Conservation (phyloP, 2,329 filamentous ascomycete species). For the Colletotrichum cordylinicola region DNA sequence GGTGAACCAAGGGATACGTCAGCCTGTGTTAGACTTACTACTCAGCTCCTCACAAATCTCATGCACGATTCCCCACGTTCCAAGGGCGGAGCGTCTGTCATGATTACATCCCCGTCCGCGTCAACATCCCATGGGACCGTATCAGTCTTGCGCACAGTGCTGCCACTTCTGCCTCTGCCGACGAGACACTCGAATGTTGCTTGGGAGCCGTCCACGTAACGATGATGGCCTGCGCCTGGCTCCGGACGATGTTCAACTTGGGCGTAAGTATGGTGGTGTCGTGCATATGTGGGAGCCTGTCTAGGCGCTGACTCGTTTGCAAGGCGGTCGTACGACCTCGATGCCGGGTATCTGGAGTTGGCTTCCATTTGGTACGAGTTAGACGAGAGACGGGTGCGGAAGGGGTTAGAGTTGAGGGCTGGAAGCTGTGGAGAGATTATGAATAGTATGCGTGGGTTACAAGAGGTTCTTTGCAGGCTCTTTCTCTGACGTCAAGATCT, state of each 20-base stretch:
- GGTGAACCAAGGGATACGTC: rapidly evolving
- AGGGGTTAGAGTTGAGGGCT: background rate
- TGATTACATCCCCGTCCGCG: background rate
- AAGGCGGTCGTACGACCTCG: background rate
- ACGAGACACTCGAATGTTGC: background rate
- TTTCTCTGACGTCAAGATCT: background rate
- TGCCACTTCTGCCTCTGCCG: background rate
- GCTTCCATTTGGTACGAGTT: background rate
- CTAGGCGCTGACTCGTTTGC: rapidly evolving
- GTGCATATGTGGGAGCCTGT: background rate
- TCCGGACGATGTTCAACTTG: rapidly evolving
- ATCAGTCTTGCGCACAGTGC: too few relatives aligned
- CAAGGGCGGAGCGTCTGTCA: background rate
- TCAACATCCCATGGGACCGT: background rate
- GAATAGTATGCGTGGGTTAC: background rate
- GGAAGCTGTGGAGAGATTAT: background rate
- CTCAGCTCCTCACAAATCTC: background rate
- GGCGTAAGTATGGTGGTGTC: background rate
- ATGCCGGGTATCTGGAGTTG: background rate
- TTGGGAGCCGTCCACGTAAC: rapidly evolving
- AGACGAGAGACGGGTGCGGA: background rate
- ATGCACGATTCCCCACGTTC: background rate
- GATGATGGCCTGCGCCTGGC: background rate
- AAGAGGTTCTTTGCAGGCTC: background rate
- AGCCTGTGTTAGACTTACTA: background rate